These are phyloP conservation scores for Trichophyton benhamiae DNA, from an alignment of 2,329 filamentous ascomycete genomes.

Conservation along the genomic window DNA sequence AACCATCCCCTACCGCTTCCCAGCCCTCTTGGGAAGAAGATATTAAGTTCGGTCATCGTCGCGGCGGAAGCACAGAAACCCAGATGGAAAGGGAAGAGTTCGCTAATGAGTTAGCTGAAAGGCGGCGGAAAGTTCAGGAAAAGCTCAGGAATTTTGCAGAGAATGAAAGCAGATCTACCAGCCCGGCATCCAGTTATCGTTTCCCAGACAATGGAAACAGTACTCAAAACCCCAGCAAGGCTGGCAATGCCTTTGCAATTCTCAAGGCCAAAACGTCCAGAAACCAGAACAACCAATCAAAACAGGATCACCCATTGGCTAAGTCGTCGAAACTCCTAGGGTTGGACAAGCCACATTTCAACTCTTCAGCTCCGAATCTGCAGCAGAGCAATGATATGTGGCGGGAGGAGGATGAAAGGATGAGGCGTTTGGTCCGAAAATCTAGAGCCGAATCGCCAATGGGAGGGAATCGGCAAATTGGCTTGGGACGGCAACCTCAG, in stretches of 20 bases:
- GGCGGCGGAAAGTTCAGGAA: constrained; percentile 37
- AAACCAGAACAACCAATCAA: constrained; percentile 18
- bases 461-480: constrained; percentile 16
- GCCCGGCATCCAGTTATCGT: constrained; percentile 23
- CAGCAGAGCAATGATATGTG: constrained; percentile 22
- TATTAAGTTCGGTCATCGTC: constrained; percentile 29
- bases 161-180: constrained; percentile 32
- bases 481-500: constrained; percentile 4
- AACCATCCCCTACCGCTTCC: constrained; percentile 6
- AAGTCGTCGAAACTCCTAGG: constrained; percentile 34
- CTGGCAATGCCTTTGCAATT: constrained; percentile 34
- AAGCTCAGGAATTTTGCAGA: constrained; percentile 35
- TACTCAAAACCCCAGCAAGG: constrained; percentile 21
- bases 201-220: constrained; percentile 13
- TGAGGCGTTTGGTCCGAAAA: constrained; percentile 23
- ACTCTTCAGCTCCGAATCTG: constrained; percentile 27
- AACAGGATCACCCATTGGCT: constrained; percentile 20
- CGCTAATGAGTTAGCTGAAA: constrained; percentile 37
- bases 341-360: constrained; percentile 20
- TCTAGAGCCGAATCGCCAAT: constrained; percentile 30
- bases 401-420: constrained; percentile 28
- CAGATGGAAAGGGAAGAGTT: constrained; percentile 38
- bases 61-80: constrained; percentile 37
- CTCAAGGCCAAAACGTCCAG: constrained; percentile 33
- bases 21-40: constrained; percentile 39